These are phyloP conservation scores for Smithsoniella earleae DNA, from an alignment of 163 green algal genomes.

Conservation along the genomic window DNA sequence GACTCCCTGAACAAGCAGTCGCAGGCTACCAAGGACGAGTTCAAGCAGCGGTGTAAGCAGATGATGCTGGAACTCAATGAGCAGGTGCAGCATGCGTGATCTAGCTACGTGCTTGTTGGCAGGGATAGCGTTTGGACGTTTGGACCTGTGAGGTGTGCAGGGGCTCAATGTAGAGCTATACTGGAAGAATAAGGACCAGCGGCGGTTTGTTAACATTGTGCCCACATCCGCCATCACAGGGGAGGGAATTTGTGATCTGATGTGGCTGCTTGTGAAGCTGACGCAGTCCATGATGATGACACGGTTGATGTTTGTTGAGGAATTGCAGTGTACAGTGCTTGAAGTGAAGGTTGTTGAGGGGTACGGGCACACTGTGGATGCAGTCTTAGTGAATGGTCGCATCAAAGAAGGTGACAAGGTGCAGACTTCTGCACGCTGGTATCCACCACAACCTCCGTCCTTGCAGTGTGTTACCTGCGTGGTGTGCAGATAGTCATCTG, in stretches of 20 bases:
- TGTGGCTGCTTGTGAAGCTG: slow-evolving; percentile 90
- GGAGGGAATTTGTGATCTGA: slow-evolving; percentile 88
- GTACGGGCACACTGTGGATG: slow-evolving; percentile 85
- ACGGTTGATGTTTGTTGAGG: slow-evolving; percentile 69
- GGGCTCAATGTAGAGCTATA: slow-evolving; percentile 95
- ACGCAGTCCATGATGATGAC: slow-evolving; percentile 84
- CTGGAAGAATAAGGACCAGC: slow-evolving; percentile 90
- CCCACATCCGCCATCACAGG: slow-evolving; percentile 90
- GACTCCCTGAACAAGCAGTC: slow-evolving; percentile 75
- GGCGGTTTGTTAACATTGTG: slow-evolving; percentile 87
- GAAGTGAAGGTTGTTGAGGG: slow-evolving; percentile 94
- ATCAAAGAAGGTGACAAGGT: slow-evolving; percentile 59
- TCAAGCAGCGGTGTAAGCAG: slow-evolving; percentile 63
- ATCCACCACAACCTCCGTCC: no score
- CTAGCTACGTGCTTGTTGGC: no score
- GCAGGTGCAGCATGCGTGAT: no score
- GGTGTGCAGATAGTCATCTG: slow-evolving; percentile 82
- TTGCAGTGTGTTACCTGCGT: no score
- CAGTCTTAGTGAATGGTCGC: slow-evolving; percentile 85
- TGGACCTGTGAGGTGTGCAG: slow-evolving; percentile 38
- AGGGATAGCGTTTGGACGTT: no score
- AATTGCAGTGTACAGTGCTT: slow-evolving; percentile 77
- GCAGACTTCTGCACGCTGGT: no score
- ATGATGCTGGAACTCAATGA: slow-evolving; percentile 68
- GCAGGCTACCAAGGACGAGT: slow-evolving; percentile 71